Evolutionary conservation across 352 stramenopile species (phyloP).

Genomic region (Albugo candida): DNA sequence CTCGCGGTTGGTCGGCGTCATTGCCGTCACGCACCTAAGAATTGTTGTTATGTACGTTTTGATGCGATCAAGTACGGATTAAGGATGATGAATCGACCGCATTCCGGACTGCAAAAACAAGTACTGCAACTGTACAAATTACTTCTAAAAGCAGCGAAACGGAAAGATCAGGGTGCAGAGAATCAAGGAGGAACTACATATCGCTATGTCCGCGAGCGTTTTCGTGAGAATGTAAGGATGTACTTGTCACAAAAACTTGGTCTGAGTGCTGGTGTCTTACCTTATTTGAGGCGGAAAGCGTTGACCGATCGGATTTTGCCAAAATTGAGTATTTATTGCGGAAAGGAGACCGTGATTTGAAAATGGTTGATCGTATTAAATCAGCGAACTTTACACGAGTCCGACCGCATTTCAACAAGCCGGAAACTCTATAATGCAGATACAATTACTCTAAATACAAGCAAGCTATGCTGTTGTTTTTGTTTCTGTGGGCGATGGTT

Average conservation of each 20-base stretch:
- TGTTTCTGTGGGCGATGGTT: too few relatives aligned
- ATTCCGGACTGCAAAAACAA: slow-evolving; percentile 56
- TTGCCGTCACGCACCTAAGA: neutral
- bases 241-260: neutral
- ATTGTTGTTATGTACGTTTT: neutral
- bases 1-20: slow-evolving; percentile 2
- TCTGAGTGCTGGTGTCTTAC: neutral
- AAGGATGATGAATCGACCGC: neutral
- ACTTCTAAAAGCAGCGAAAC: slow-evolving; percentile 25
- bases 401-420: slow-evolving; percentile 3
- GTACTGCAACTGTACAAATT: slow-evolving; percentile 56
- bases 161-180: slow-evolving; percentile 23
- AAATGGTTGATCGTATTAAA: slow-evolving; percentile 57
- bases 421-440: too few relatives aligned
- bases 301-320: slow-evolving; percentile 52
- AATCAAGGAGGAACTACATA: slow-evolving; percentile 7
- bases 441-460: too few relatives aligned
- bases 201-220: slow-evolving; percentile 53
- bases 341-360: slow-evolving; percentile 67
- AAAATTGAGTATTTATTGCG: slow-evolving; percentile 73
- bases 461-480: too few relatives aligned
- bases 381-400: slow-evolving; percentile 29
- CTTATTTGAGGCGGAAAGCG: slow-evolving; percentile 15
- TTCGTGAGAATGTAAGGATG: slow-evolving; percentile 39
- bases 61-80: neutral